These are phyloP conservation scores for Phyllosticta citrichinensis DNA, from an alignment of 2,329 filamentous ascomycete species.

Conservation along the genomic window DNA sequence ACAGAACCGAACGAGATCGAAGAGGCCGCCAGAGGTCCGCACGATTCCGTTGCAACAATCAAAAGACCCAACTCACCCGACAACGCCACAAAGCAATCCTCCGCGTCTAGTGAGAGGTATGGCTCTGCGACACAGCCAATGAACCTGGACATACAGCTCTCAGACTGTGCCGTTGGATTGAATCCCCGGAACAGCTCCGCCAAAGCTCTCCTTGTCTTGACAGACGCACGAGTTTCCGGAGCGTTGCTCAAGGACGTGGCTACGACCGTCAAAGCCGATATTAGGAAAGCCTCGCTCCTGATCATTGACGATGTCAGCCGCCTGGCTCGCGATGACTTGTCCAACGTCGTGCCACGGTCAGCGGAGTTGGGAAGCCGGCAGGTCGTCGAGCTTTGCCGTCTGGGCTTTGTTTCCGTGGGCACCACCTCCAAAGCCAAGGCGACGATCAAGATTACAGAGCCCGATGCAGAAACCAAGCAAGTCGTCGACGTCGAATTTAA, in stretches of 20 bases:
- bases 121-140: constrained; percentile 30
- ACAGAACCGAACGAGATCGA: constrained; percentile 51
- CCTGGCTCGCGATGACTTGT: constrained; percentile 19
- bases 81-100: constrained; percentile 23
- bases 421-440: constrained; percentile 75
- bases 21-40: constrained; percentile 65
- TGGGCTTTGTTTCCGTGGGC: constrained; percentile 78
- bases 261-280: constrained; percentile 53
- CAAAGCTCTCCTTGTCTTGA: constrained; percentile 69
- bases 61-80: constrained; percentile 51
- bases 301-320: constrained; percentile 65
- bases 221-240: constrained; percentile 64
- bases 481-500: constrained; percentile 70
- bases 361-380: constrained; percentile 29
- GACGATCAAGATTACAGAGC: constrained; percentile 49
- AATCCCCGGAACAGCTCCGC: constrained; percentile 68
- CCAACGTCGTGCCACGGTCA: background rate
- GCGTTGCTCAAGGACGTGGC: constrained; percentile 32
- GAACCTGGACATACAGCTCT: constrained; percentile 62
- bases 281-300: constrained; percentile 74
- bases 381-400: constrained; percentile 41
- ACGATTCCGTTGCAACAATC: constrained; percentile 68
- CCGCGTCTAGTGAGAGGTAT: constrained; percentile 18
- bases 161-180: constrained; percentile 73
- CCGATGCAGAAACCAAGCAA: constrained; percentile 49